Evolutionary conservation across 345 rosid genomes (phyloP).

Genomic region (Populus simonii): DNA sequence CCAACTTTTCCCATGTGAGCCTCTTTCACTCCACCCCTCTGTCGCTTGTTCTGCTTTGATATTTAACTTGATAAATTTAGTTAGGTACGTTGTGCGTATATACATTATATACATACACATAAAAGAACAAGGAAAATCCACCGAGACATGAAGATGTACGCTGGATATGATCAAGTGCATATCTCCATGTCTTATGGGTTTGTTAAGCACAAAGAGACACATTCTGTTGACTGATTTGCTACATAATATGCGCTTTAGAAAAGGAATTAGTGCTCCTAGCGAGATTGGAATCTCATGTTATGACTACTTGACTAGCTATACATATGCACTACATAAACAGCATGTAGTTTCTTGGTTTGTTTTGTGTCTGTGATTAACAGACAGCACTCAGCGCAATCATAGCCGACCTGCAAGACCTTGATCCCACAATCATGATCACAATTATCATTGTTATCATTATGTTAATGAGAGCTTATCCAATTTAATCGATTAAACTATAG

Average conservation of each 20-base stretch:
- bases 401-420: constrained; percentile 65
- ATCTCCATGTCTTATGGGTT: constrained; percentile 13
- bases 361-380: constrained; percentile 52
- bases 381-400: constrained; percentile 59
- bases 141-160: neutral
- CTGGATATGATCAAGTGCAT: neutral
- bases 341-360: constrained; percentile 39
- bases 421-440: constrained; percentile 51
- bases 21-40: constrained; percentile 7
- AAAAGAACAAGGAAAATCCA: constrained; percentile 21
- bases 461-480: constrained; percentile 12
- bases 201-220: constrained; percentile 32
- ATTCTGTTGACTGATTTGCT: constrained; percentile 22
- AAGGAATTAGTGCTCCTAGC: constrained; percentile 40
- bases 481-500: neutral
- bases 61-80: no score
- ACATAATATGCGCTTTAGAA: neutral
- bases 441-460: constrained; percentile 18
- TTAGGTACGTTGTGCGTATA: no score
- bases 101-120: neutral
- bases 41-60: neutral
- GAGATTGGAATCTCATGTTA: constrained; percentile 25
- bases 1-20: constrained; percentile 29
- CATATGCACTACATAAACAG: neutral
- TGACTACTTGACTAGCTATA: neutral